These are phyloP conservation scores for Picea abies DNA, from an alignment of 83 land plant species.

Conservation along the genomic window DNA sequence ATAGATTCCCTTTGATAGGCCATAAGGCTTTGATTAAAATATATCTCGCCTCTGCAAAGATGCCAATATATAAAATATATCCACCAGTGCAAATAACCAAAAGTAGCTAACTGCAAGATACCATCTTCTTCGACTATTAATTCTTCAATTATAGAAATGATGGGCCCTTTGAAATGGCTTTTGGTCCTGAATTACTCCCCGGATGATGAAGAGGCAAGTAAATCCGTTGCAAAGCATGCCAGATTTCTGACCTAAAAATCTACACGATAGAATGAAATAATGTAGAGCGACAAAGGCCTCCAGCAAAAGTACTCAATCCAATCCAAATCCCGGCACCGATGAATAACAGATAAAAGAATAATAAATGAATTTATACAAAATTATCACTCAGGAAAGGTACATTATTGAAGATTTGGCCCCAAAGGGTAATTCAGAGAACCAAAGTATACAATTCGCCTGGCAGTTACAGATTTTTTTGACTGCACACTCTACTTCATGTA, in stretches of 20 bases:
- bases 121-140: background rate
- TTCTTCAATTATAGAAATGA: background rate
- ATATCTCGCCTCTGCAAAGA: constrained; percentile 3
- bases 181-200: background rate
- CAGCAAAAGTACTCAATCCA: background rate
- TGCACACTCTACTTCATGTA: background rate
- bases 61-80: background rate
- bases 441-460: constrained; percentile 1
- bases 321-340: background rate
- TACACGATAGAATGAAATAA: background rate
- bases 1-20: background rate
- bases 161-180: background rate
- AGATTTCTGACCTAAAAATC: background rate
- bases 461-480: background rate
- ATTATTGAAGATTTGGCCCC: background rate
- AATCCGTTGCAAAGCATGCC: background rate
- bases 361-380: background rate
- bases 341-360: constrained; percentile 1
- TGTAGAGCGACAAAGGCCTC: background rate
- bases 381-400: background rate
- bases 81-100: background rate
- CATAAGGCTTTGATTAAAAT: background rate
- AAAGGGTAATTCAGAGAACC: background rate
- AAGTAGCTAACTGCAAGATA: background rate
- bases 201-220: background rate